A percentile compares a stretch with the other conserved stretches of the same genome.
Conservation (phyloP, 805 yeast species). For the Teunomyces panamensis region DNA sequence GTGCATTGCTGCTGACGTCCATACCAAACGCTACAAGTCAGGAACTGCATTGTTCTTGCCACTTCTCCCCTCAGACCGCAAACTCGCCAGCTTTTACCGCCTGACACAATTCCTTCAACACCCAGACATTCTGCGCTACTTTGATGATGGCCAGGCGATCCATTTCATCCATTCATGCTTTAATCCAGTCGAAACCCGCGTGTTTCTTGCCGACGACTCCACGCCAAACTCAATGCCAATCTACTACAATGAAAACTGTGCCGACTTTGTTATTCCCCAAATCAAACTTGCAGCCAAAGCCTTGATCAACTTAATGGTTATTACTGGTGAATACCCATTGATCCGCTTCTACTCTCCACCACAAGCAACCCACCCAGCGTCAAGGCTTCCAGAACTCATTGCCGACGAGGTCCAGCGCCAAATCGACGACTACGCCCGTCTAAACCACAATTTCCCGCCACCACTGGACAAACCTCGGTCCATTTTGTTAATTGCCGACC, state of each 20-base stretch:
- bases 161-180: constrained; percentile 35
- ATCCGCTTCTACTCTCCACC: constrained; percentile 66
- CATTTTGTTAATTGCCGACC: constrained; percentile 71
- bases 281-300: constrained; percentile 59
- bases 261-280: constrained; percentile 57
- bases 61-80: constrained; percentile 9
- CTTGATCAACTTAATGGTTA: constrained; percentile 67
- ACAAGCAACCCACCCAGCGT: constrained; percentile 50
- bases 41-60: constrained; percentile 77
- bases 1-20: constrained; percentile 74
- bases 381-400: constrained; percentile 61
- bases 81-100: constrained; percentile 16
- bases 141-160: constrained; percentile 28
- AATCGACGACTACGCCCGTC: constrained; percentile 73
- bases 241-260: constrained; percentile 65
- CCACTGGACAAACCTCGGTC: constrained; percentile 60
- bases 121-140: constrained; percentile 28
- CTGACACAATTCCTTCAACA: constrained; percentile 25
- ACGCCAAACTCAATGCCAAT: constrained; percentile 61
- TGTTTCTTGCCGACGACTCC: constrained; percentile 61
- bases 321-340: constrained; percentile 86
- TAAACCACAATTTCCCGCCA: constrained; percentile 59
- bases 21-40: constrained; percentile 68
- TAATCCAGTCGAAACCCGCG: constrained; percentile 66
- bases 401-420: constrained; percentile 70